Percentiles rank a stretch among this genome's conserved stretches.
These are phyloP conservation scores for Dipteronia dyeriana DNA, from an alignment of 345 rosid species.

Conservation along the genomic window DNA sequence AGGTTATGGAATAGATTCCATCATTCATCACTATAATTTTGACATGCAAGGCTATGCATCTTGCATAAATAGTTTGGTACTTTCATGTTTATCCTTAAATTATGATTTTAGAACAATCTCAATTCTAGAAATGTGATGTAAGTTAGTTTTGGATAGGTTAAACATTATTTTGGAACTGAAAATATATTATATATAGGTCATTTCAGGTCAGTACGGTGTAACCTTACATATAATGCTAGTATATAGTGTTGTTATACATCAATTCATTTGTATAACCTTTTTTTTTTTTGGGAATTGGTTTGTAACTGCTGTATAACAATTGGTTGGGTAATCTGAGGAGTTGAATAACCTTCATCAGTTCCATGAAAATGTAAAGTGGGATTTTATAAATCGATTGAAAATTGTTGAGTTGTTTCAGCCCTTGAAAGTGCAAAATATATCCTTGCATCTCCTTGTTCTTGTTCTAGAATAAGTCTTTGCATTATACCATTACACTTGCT, in stretches of 20 bases:
- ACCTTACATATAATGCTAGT: neutral
- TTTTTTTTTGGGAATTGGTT: neutral
- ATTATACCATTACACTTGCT: neutral
- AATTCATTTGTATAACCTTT: neutral
- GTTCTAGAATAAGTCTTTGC: neutral
- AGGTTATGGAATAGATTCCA: slow-evolving; percentile 2
- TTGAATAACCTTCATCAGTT: too few relatives aligned
- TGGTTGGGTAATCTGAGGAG: too few relatives aligned
- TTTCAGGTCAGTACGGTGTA: neutral
- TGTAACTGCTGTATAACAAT: neutral
- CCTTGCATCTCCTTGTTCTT: neutral
- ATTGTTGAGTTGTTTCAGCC: neutral
- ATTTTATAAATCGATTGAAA: neutral
- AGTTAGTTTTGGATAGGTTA: neutral
- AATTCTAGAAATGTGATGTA: neutral
- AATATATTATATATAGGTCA: neutral
- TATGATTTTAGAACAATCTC: neutral
- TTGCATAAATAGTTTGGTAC: neutral
- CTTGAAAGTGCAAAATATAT: neutral
- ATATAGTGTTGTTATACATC: neutral
- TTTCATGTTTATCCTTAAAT: neutral
- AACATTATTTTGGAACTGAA: neutral
- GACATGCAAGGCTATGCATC: neutral
- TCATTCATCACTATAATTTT: neutral
- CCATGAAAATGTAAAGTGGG: neutral